Conservation (phyloP, 2,329 filamentous ascomycete species). For the Neonectria coccinea region DNA sequence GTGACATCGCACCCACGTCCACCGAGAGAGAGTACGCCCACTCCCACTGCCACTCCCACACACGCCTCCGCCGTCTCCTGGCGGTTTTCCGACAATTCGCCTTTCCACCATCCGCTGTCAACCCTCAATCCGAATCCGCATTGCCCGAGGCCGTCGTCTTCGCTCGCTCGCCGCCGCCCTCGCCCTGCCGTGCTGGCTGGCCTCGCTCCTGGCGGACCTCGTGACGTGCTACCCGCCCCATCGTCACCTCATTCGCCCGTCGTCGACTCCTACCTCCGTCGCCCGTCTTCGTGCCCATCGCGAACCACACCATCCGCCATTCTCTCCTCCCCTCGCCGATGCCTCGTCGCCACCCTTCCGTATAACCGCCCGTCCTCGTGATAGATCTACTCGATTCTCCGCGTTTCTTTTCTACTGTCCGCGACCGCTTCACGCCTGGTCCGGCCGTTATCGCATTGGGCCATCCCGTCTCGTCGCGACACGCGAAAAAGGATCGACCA, state of each 20-base stretch:
- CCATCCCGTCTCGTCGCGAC: conserved; percentile 43
- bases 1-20: conserved; percentile 33
- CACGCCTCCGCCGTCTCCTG: conserved; percentile 43
- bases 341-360: conserved; percentile 40
- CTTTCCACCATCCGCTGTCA: conserved; percentile 21
- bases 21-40: conserved; percentile 31
- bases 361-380: conserved; percentile 34
- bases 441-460: conserved; percentile 40
- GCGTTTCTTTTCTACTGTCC: conserved; percentile 22
- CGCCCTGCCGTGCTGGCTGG: conserved; percentile 34
- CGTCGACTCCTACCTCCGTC: conserved; percentile 34
- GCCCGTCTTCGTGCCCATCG: conserved; percentile 43
- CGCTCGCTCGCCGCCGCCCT: conserved; percentile 33
- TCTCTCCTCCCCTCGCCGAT: conserved; percentile 41
- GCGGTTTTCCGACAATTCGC: conserved; percentile 36
- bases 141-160: conserved; percentile 38
- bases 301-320: conserved; percentile 44
- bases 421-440: conserved; percentile 29
- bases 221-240: conserved; percentile 46
- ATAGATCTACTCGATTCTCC: conserved; percentile 31
- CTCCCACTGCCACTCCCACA: conserved; percentile 31
- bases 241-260: conserved; percentile 44
- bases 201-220: conserved; percentile 38
- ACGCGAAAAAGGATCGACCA: conserved; percentile 44
- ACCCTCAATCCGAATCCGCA: conserved; percentile 38